Base-by-base conservation (phyloP, 2,329 filamentous ascomycete species). In the Fusarium musae region DNA sequence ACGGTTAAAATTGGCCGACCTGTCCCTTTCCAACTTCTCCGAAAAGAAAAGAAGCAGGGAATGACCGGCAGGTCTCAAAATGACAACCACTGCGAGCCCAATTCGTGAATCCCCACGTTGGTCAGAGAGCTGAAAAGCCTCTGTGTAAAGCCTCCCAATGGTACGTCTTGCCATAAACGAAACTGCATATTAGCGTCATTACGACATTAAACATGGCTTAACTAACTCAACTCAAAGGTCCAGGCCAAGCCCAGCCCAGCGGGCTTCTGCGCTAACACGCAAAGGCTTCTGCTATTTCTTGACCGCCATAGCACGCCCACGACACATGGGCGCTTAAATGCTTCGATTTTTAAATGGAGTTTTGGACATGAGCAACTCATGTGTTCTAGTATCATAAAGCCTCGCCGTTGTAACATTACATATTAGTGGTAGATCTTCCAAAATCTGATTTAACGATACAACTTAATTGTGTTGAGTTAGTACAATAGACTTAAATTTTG, bases 201-300 rank as follows among this genome's bases (percentile, higher is more conserved):
- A 49, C 32, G 26, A 53, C 47, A 60, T 62, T 60, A 47, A 53
- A 21, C n/a, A 53, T 63, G 66, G 37, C 66, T 42, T 70, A 69
- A 70, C 65, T 69, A 58, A 70, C 66, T 69, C 63, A 62, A 47
- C 37, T 37, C 50, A 71, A 73, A 49, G 62, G 66, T 68, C 70
- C 54, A 71, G 70, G 62, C 59, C 46, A 64, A 74, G 62, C 59
- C 66, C 44, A 72, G 49, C 50, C 59, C 54, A 47, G 52, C 37
- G 21, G 34, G 28, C 32, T 64, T 46, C 59, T 68, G 37, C 69
- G 49, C 69, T 64, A 72, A 58, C 17, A 49, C 36, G 47, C 34
- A 21, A 30, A 28, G 28, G 49, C 50, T 58, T 66, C 37, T 66
- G 23, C 32, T 30, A 63, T 54, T 63, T 70, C 54, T 49, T 73